A percentile compares a stretch with the other conserved stretches of the same genome.
phyloP scores from a whole-genome alignment of 352 stramenopile species.

The Pythium rishiriense region DNA sequence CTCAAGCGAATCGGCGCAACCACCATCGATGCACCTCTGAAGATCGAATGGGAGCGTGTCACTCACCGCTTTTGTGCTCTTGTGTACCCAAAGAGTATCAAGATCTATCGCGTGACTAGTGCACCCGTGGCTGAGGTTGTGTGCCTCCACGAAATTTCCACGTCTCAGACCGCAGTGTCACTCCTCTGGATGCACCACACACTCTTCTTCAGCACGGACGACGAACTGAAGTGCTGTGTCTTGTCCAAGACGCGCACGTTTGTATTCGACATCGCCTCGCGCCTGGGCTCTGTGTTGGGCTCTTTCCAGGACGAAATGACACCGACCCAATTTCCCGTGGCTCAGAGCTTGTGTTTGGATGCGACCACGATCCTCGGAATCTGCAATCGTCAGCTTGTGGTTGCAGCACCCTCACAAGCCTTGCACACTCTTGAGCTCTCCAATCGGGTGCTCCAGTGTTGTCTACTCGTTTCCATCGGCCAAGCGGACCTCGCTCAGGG shows the following conservation, averaged over 20 bases:
- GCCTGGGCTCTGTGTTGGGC: slow-evolving; percentile 18
- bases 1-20: slow-evolving; percentile 31
- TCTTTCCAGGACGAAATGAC: slow-evolving; percentile 12
- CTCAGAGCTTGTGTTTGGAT: slow-evolving; percentile 33
- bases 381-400: slow-evolving; percentile 49
- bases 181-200: slow-evolving; percentile 71
- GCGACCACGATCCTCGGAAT: slow-evolving; percentile 54
- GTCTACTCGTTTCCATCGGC: slow-evolving; percentile 59
- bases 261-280: slow-evolving; percentile 57
- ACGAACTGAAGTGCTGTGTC: slow-evolving; percentile 66
- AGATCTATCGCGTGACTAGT: slow-evolving; percentile 45
- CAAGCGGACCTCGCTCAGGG: slow-evolving; percentile 41
- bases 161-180: slow-evolving; percentile 35
- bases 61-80: slow-evolving; percentile 57
- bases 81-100: slow-evolving; percentile 46
- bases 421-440: slow-evolving; percentile 62
- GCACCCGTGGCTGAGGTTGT: slow-evolving; percentile 30
- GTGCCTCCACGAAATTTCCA: slow-evolving; percentile 63
- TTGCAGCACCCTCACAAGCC: slow-evolving; percentile 42
- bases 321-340: slow-evolving; percentile 43
- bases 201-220: slow-evolving; percentile 60
- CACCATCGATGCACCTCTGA: slow-evolving; percentile 52
- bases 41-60: slow-evolving; percentile 59
- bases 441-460: slow-evolving; percentile 67
- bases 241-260: slow-evolving; percentile 63